These are phyloP conservation scores for Colletotrichum graminicola DNA, from an alignment of 2,329 filamentous ascomycete species.

Conservation along the genomic window DNA sequence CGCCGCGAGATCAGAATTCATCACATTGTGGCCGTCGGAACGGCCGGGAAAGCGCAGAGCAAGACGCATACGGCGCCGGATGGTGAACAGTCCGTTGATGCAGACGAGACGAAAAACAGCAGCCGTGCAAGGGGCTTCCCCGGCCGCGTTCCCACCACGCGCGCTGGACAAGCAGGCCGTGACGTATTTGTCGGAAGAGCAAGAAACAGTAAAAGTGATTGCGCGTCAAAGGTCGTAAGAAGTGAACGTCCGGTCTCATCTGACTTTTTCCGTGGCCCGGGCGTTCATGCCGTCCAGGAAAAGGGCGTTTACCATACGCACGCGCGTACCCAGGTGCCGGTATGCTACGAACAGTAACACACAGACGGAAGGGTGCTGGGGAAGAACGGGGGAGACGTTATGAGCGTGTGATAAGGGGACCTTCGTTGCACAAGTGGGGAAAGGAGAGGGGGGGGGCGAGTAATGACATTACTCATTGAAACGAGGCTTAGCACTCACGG, in stretches of 20 bases:
- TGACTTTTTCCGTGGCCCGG: slow-evolving; percentile 28
- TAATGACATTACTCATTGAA: not conserved
- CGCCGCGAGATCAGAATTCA: not conserved
- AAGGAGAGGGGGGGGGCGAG: not conserved
- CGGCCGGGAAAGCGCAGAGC: not conserved
- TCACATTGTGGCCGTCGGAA: not conserved
- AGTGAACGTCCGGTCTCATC: slow-evolving; percentile 37
- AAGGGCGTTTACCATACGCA: not conserved
- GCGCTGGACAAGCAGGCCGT: not conserved
- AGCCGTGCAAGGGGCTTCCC: not conserved
- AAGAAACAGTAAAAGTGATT: slow-evolving; percentile 15
- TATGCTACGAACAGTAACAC: not conserved
- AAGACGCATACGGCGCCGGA: slow-evolving; percentile 1
- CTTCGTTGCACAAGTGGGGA: not conserved
- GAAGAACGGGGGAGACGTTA: not conserved
- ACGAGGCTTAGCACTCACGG: slow-evolving; percentile 3
- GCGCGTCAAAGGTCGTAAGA: slow-evolving; percentile 30
- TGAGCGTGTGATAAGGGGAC: not conserved
- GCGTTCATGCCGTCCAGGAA: slow-evolving; percentile 22
- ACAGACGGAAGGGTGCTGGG: not conserved
- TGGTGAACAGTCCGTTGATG: not conserved
- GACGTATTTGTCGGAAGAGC: not conserved
- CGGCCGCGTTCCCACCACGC: not conserved
- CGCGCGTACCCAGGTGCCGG: not conserved
- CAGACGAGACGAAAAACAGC: too few species aligned